These are phyloP conservation scores for Arthroderma uncinatum DNA, from an alignment of 2,329 filamentous ascomycete genomes.

Conservation along the genomic window DNA sequence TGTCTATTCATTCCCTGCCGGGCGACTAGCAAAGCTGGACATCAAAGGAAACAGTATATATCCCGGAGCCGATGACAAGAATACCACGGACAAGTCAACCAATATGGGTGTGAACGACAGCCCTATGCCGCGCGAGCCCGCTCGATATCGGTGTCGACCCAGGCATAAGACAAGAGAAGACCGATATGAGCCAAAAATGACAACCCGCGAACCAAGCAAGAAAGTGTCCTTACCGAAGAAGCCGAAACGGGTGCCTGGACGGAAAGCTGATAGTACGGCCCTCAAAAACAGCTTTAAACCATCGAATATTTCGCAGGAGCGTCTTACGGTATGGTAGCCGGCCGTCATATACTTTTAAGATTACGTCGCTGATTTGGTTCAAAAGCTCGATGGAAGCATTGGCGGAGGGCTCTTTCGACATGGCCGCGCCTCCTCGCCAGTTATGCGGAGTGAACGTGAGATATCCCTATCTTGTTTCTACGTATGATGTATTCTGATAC, in stretches of 20 bases:
- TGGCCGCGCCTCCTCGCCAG: conserved; percentile 26
- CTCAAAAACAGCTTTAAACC: conserved; percentile 49
- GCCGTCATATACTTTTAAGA: conserved; percentile 1
- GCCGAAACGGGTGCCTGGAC: conserved; percentile 11
- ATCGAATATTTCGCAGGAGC: conserved; percentile 41
- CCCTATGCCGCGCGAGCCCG: not conserved
- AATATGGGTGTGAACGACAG: not conserved
- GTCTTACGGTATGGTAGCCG: conserved; percentile 40
- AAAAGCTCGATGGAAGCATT: conserved; percentile 30
- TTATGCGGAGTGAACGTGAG: conserved; percentile 18
- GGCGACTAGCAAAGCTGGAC: not conserved
- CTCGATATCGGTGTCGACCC: conserved; percentile 39
- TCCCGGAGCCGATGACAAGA: not conserved
- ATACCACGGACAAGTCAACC: not conserved
- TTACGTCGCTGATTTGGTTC: conserved; percentile 7
- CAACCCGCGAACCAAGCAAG: conserved; percentile 6
- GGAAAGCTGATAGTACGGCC: conserved; percentile 25
- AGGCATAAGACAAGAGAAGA: conserved; percentile 48
- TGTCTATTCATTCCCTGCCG: no score
- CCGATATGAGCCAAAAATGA: conserved; percentile 41
- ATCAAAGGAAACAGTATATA: not conserved
- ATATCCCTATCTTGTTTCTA: not conserved
- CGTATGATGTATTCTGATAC: conserved; percentile 18
- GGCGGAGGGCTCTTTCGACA: conserved; percentile 27
- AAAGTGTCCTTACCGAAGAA: conserved; percentile 10